Conservation (phyloP, 2,329 filamentous ascomycete species). For the Bipolaris victoriae region DNA sequence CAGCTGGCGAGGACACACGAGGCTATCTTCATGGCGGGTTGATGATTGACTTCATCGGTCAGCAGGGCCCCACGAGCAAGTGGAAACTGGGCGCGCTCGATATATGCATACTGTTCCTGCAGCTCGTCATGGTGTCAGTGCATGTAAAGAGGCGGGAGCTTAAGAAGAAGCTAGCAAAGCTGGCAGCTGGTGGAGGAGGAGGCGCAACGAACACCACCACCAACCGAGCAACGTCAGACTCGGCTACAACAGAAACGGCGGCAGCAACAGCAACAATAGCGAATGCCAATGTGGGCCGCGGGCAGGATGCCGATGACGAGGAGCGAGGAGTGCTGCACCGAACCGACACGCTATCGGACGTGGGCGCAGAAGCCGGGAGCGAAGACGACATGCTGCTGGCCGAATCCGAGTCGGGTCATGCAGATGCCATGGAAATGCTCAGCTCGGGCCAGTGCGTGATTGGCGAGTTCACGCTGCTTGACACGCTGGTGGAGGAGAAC, state of each 20-base stretch:
- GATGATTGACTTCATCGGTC: constrained; percentile 69
- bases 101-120: constrained; percentile 59
- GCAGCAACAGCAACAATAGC: constrained; percentile 12
- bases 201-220: constrained; percentile 16
- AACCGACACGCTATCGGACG: constrained; percentile 45
- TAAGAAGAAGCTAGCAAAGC: constrained; percentile 47
- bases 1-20: constrained; percentile 55
- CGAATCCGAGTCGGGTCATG: constrained; percentile 33
- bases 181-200: constrained; percentile 23
- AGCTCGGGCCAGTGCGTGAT: constrained; percentile 56
- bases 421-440: constrained; percentile 52
- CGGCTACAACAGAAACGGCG: constrained; percentile 13
- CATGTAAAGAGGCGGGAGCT: constrained; percentile 59
- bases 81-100: constrained; percentile 61
- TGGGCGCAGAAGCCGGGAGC: constrained; percentile 52
- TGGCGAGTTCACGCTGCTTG: constrained; percentile 51
- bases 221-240: constrained; percentile 16
- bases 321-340: constrained; percentile 61
- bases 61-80: constrained; percentile 63
- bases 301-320: constrained; percentile 65
- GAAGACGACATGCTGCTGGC: constrained; percentile 38
- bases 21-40: constrained; percentile 67
- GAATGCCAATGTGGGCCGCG: constrained; percentile 27
- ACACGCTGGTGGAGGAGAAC: constrained; percentile 53
- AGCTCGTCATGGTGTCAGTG: constrained; percentile 63